Evolutionary conservation across 2,329 filamentous ascomycete species (phyloP).

Genomic region (Thielaviopsis ethacetica): DNA sequence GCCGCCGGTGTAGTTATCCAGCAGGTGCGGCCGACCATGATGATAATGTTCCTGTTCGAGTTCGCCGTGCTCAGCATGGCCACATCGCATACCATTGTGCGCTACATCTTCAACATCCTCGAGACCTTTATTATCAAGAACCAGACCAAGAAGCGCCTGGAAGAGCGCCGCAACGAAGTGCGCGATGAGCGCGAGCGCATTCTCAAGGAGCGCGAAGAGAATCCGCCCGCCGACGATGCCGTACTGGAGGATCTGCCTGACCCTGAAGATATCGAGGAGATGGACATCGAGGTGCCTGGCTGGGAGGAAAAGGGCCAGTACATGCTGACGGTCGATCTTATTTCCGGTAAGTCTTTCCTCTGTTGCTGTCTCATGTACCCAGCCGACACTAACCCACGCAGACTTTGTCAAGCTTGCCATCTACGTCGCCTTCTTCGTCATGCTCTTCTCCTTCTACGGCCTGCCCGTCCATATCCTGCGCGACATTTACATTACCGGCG

Average conservation of each 20-base stretch:
- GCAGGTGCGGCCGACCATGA: constrained; percentile 89
- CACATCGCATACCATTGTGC: constrained; percentile 60
- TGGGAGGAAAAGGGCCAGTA: constrained; percentile 95
- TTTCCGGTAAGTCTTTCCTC: constrained; percentile 43
- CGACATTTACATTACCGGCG: constrained; percentile 84
- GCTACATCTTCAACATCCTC: constrained; percentile 63
- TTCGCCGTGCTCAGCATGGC: constrained; percentile 75
- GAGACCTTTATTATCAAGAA: constrained; percentile 60
- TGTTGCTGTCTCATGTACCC: too few relatives aligned
- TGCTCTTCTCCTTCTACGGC: constrained; percentile 86
- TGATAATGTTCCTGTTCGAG: constrained; percentile 99
- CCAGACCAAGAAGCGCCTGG: constrained; percentile 55
- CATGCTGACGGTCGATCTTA: constrained; percentile 73
- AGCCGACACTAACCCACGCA: constrained; percentile 22
- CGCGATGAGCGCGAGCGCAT: constrained; percentile 39
- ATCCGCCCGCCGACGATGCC: constrained; percentile 27
- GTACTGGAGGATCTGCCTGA: constrained; percentile 27
- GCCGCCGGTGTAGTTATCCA: constrained; percentile 68
- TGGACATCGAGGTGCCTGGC: constrained; percentile 85
- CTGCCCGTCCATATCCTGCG: constrained; percentile 93
- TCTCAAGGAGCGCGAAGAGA: constrained; percentile 30
- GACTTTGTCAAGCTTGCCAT: constrained; percentile 85
- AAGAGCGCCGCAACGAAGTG: constrained; percentile 52
- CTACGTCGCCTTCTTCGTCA: constrained; percentile 82
- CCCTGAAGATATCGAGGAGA: constrained; percentile 71